Conservation (phyloP, 1,139 yeast genomes). For the Pichia sorboxylosa region DNA sequence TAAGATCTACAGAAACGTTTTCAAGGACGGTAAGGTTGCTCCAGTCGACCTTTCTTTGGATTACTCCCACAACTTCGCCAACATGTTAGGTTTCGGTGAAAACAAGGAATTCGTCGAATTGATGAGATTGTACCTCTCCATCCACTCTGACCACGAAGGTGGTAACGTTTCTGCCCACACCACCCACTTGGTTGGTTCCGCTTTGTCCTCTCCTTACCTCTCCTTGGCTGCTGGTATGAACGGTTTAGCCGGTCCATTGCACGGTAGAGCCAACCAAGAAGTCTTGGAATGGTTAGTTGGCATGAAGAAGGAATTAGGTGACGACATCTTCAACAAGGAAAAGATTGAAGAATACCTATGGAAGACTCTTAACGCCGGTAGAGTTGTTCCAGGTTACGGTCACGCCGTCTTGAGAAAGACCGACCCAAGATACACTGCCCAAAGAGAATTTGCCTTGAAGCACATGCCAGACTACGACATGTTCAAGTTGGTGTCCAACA, state of each 20-base stretch:
- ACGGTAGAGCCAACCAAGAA: constrained; percentile 97
- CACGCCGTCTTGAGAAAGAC: constrained; percentile 95
- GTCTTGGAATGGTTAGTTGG: constrained; percentile 87
- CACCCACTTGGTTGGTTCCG: constrained; percentile 93
- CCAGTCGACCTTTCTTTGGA: constrained; percentile 65
- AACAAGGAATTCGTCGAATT: constrained; percentile 77
- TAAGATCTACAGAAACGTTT: constrained; percentile 83
- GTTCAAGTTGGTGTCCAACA: constrained; percentile 81
- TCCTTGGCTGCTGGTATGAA: constrained; percentile 90
- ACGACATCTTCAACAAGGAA: constrained; percentile 52
- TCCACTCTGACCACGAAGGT: constrained; percentile 98
- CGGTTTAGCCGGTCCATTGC: constrained; percentile 97
- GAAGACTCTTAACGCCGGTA: constrained; percentile 82
- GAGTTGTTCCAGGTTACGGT: constrained; percentile 97
- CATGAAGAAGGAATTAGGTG: constrained; percentile 65
- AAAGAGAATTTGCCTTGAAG: constrained; percentile 90
- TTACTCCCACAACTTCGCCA: constrained; percentile 86
- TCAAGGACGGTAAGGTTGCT: constrained; percentile 76
- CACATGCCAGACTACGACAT: constrained; percentile 95
- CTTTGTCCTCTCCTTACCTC: constrained; percentile 85
- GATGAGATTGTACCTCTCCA: constrained; percentile 85
- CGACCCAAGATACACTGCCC: constrained; percentile 96
- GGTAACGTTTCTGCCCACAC: constrained; percentile 98
- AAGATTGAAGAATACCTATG: constrained; percentile 82
- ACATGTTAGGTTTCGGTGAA: constrained; percentile 70